Evolutionary conservation across 148 eudicot genomes (phyloP).

Genomic region (Spergularia bocconei): DNA sequence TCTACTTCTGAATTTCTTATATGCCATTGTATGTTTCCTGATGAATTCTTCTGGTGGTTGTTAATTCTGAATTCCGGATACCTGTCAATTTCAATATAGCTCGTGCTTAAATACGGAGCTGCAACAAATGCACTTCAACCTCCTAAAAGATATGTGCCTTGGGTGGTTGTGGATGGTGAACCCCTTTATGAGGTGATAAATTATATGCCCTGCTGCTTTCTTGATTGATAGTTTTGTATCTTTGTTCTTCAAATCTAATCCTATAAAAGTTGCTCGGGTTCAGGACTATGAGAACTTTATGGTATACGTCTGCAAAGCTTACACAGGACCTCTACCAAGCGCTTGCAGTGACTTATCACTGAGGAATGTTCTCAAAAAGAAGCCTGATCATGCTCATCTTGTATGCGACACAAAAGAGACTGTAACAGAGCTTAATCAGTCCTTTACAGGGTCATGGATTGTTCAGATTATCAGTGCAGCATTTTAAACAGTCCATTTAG

Average conservation of each 20-base stretch:
- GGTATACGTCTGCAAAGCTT: slow-evolving; percentile 69
- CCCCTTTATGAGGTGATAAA: slow-evolving; percentile 53
- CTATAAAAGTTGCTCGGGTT: neutral
- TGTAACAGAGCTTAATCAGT: slow-evolving; percentile 4
- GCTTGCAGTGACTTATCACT: slow-evolving; percentile 45
- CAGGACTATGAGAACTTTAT: slow-evolving; percentile 20
- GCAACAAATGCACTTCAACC: slow-evolving; percentile 62
- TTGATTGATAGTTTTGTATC: neutral
- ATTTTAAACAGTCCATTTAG: too few species aligned
- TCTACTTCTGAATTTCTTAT: too few species aligned
- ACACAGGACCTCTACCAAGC: slow-evolving; percentile 53
- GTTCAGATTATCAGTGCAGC: neutral
- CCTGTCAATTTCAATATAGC: slow-evolving; percentile 32
- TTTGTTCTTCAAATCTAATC: neutral
- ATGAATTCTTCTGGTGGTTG: neutral
- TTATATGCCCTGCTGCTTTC: neutral
- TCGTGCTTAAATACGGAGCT: slow-evolving; percentile 55
- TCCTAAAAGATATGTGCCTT: slow-evolving; percentile 66
- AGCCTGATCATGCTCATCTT: slow-evolving; percentile 17
- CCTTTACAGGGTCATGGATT: too few species aligned
- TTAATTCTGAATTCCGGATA: neutral
- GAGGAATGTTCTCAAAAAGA: slow-evolving; percentile 19
- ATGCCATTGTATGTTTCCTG: neutral
- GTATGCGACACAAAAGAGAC: slow-evolving; percentile 32
- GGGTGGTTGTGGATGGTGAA: slow-evolving; percentile 79